A percentile compares a stretch with the other conserved stretches of the same genome.
Evolutionary conservation across 2,329 filamentous ascomycete species (phyloP).

Genomic region (Aschersonia sp.): DNA sequence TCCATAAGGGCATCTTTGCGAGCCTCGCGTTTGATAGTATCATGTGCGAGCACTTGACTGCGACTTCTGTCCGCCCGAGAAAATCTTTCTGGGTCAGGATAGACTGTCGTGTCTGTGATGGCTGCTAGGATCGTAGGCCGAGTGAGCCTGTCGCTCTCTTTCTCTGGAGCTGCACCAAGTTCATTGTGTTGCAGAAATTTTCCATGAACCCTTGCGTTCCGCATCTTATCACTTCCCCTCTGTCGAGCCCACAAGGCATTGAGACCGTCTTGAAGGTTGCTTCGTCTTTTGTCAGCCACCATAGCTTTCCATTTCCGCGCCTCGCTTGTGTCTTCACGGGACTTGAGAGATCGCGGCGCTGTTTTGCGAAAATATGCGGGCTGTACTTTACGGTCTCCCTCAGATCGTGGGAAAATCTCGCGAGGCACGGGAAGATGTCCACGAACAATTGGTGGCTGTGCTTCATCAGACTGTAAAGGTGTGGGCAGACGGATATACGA

Average conservation of each 20-base stretch:
- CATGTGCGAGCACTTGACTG: constrained; percentile 26
- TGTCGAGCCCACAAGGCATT: constrained; percentile 55
- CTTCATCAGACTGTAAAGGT: constrained; percentile 53
- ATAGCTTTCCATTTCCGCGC: constrained; percentile 49
- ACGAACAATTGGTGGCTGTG: constrained; percentile 37
- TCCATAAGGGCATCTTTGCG: constrained; percentile 64
- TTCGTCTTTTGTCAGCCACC: constrained; percentile 57
- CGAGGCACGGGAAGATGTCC: constrained; percentile 76
- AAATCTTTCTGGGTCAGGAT: constrained; percentile 49
- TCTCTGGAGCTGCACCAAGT: constrained; percentile 47
- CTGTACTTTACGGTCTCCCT: constrained; percentile 44
- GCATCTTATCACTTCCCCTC: constrained; percentile 21
- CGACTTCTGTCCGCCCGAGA: constrained; percentile 31
- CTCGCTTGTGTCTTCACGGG: constrained; percentile 18
- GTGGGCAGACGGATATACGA: constrained; percentile 71
- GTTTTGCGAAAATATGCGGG: constrained; percentile 45
- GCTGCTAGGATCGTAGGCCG: constrained; percentile 46
- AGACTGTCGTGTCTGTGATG: constrained; percentile 30
- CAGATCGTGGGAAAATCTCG: constrained; percentile 52
- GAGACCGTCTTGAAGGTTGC: constrained; percentile 59
- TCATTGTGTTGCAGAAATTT: constrained; percentile 32
- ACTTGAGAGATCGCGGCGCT: constrained; percentile 37
- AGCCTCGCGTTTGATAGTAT: constrained; percentile 34
- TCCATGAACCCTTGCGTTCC: constrained; percentile 22
- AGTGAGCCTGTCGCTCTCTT: constrained; percentile 65